phyloP scores from a whole-genome alignment of 1,284 basidiomycete species.

The Trametes sp. region DNA sequence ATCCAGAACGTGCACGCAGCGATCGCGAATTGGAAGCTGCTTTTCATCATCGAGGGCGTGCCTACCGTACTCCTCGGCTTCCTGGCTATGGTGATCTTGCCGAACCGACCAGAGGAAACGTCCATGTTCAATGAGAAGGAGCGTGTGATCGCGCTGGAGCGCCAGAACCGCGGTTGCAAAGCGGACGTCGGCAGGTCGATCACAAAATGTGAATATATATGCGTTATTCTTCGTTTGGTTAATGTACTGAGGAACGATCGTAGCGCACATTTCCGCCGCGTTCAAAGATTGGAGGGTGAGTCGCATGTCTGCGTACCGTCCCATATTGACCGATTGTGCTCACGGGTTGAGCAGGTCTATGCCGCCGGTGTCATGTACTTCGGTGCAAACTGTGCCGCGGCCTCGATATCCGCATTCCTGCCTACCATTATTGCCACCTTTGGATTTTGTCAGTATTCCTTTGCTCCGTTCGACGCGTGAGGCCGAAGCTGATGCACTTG shows the following conservation, averaged over 20 bases:
- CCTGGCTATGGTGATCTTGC: constrained; percentile 70
- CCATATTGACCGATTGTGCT: not conserved
- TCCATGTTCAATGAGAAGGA: constrained; percentile 75
- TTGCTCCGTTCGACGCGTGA: not conserved
- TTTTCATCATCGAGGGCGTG: constrained; percentile 82
- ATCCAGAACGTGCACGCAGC: constrained; percentile 62
- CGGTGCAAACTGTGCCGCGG: constrained; percentile 80
- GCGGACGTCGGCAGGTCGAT: constrained; percentile 74
- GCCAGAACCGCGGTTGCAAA: constrained; percentile 75
- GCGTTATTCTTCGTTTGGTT: not conserved
- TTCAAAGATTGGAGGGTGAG: constrained; percentile 77
- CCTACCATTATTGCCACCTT: constrained; percentile 85
- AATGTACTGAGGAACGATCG: not conserved
- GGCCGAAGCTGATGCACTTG: constrained; percentile 2
- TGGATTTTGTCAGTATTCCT: constrained; percentile 54
- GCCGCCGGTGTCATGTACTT: constrained; percentile 75
- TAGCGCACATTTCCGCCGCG: constrained; percentile 69
- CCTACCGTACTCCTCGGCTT: constrained; percentile 76
- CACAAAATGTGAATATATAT: constrained; percentile 59
- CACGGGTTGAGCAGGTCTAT: constrained; percentile 57
- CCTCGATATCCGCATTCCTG: constrained; percentile 83
- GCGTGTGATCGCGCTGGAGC: constrained; percentile 73
- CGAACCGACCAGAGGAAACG: constrained; percentile 81
- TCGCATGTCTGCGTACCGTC: not conserved
- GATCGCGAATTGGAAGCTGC: constrained; percentile 67